Base-by-base conservation (phyloP, 345 rosid species). In the Gynandropsis gynandra region DNA sequence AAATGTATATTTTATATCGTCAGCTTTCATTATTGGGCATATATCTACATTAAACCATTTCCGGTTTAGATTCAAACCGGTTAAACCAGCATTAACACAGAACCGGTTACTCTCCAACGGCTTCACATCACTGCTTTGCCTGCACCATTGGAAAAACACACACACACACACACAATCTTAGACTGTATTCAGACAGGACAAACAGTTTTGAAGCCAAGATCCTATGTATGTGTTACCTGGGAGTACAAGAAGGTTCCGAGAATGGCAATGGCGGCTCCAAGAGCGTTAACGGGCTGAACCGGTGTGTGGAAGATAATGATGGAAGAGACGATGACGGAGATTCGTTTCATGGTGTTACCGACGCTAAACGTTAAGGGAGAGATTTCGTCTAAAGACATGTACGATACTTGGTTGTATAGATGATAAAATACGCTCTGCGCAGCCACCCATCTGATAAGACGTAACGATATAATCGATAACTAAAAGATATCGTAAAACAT, bases 281-380 rank as follows among this genome's bases (percentile, higher is more conserved):
- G 79, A 15, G 81, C 81, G 58, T 79, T 79, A 47, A 76, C 32
- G 27, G 81, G 81, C 52, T 49, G 85, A 19, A 79, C 49, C 0
- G 81, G 81, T 4, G 85, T 76, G 70, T 66, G 75, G 65, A 79
- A 79, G 65, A 79, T 76, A 71, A 79, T 76, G 62, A 79, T 79
- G 63, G 85, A 76, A 42, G 81, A 61, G 27, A 76, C 74, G 4
- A 79, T 79, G 21, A 79, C 85, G 0, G 81, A 79, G 10, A 79
- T 74, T 40, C 85, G 58, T 66, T 79, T 79, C 81, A 76, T 74
- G 6, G 85, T 79, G 70, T 76, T 79, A 14, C 85, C 85, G 1
- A 79, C 15, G 66, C 81, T 76, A 37, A 79, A 79, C 31, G 85
- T 79, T 54, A 79, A 44, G 4, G 85, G 85, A 9, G 81, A 79